A percentile compares a stretch with the other conserved stretches of the same genome.
These are phyloP conservation scores for Glycyrrhiza uralensis DNA, from an alignment of 306 rosid genomes.

Conservation along the genomic window DNA sequence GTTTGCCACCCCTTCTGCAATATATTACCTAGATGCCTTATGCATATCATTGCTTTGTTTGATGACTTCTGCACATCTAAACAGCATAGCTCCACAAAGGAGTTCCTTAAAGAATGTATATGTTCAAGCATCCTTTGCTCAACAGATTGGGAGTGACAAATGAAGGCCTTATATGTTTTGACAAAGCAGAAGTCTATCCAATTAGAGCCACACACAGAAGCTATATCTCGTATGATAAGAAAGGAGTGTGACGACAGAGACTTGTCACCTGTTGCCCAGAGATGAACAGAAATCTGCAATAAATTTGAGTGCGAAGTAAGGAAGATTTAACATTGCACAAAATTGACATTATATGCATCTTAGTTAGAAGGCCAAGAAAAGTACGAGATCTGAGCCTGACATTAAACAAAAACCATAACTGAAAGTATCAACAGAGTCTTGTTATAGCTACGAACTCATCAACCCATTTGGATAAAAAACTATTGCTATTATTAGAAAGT, in stretches of 20 bases:
- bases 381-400: neutral
- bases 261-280: conserved; percentile 85
- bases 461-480: conserved; percentile 10
- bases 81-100: conserved; percentile 79
- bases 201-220: conserved; percentile 51
- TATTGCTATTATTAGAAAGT: neutral
- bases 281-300: conserved; percentile 74
- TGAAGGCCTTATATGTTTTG: conserved; percentile 66
- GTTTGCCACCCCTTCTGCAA: conserved; percentile 64
- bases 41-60: conserved; percentile 52
- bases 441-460: neutral
- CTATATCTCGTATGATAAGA: conserved; percentile 60
- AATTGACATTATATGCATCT: conserved; percentile 8
- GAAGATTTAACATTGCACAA: neutral
- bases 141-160: conserved; percentile 58
- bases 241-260: conserved; percentile 65
- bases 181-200: conserved; percentile 76
- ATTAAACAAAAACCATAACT: neutral
- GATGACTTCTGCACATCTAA: conserved; percentile 73
- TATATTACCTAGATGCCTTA: conserved; percentile 61
- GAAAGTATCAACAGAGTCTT: neutral
- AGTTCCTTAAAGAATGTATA: conserved; percentile 58
- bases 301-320: conserved; percentile 30
- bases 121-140: conserved; percentile 55
- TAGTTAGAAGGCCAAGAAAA: neutral